Percentiles rank a stretch among this genome's conserved stretches.
These are phyloP conservation scores for Tetrahymena borealis DNA, from an alignment of 73 alveolate genomes.

Conservation along the genomic window DNA sequence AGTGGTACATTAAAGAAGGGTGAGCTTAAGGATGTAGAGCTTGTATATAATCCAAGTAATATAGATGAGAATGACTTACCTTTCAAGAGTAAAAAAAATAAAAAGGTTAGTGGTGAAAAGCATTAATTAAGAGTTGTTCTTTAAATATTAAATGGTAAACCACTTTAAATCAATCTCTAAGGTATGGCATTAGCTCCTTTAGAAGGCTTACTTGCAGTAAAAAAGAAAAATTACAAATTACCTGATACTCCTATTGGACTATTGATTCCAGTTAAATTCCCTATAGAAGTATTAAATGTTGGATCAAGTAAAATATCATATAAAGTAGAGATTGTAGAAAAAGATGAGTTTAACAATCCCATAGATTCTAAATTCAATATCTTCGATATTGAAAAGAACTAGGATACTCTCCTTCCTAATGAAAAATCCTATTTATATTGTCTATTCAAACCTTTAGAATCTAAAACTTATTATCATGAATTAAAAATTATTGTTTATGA, in stretches of 20 bases:
- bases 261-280: conserved; percentile 90
- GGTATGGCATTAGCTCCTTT: conserved; percentile 92
- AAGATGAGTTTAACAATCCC: conserved; percentile 60
- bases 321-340: conserved; percentile 68
- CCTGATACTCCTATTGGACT: conserved; percentile 96
- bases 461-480: conserved; percentile 77
- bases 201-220: conserved; percentile 80
- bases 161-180: conserved; percentile 79
- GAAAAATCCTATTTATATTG: conserved; percentile 84
- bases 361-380: conserved; percentile 79
- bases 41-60: conserved; percentile 60
- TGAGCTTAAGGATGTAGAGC: conserved; percentile 68
- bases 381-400: conserved; percentile 88
- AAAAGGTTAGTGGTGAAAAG: conserved; percentile 33
- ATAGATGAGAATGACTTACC: conserved; percentile 13
- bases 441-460: conserved; percentile 89
- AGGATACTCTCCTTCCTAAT: conserved; percentile 87
- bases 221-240: conserved; percentile 67
- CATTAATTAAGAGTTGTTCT: conserved; percentile 83
- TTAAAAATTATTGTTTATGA: conserved; percentile 85
- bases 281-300: conserved; percentile 89
- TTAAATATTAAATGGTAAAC: conserved; percentile 94
- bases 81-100: not conserved
- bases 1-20: conserved; percentile 83
- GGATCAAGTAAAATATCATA: conserved; percentile 91